A percentile compares a stretch with the other conserved stretches of the same genome.
Conservation (phyloP, 208 protist genomes). For the Phytomonas sp. region DNA sequence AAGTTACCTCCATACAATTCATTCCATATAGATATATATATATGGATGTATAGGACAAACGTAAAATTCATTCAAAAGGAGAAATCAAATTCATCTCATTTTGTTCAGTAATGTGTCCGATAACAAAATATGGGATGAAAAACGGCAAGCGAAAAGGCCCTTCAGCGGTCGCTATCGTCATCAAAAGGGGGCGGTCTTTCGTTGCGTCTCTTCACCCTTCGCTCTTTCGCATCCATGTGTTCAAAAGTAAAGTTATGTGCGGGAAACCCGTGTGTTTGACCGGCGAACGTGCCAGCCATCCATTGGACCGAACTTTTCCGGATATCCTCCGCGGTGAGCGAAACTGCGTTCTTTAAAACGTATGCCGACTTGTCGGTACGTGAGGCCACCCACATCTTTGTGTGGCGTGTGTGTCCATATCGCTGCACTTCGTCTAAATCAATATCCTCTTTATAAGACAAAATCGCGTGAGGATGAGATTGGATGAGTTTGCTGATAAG, state of each 20-base stretch:
- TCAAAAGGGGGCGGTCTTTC: conserved; percentile 46
- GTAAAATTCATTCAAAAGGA: conserved; percentile 1
- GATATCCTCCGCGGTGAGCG: conserved; percentile 58
- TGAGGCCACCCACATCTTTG: conserved; percentile 76
- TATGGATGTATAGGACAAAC: conserved; percentile 11
- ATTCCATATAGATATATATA: conserved; percentile 16
- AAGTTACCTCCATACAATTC: background rate
- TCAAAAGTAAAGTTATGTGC: conserved; percentile 85
- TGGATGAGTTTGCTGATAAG: conserved; percentile 45
- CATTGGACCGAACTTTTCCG: conserved; percentile 63
- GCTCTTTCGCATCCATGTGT: conserved; percentile 44
- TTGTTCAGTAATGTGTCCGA: conserved; percentile 2
- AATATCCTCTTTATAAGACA: conserved; percentile 66
- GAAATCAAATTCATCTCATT: conserved; percentile 1
- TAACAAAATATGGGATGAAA: conserved; percentile 7
- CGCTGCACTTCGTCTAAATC: conserved; percentile 47
- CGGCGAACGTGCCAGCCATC: conserved; percentile 69
- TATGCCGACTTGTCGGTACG: conserved; percentile 48
- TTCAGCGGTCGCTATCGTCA: conserved; percentile 21
- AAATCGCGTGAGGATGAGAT: conserved; percentile 66
- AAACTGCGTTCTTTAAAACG: conserved; percentile 50
- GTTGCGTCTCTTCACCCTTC: conserved; percentile 29
- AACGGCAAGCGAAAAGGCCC: conserved; percentile 1
- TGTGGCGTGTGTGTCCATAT: conserved; percentile 66
- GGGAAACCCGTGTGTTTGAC: conserved; percentile 79